These are phyloP conservation scores for Fusarium sp. DNA, from an alignment of 2,329 filamentous ascomycete species.

Conservation along the genomic window DNA sequence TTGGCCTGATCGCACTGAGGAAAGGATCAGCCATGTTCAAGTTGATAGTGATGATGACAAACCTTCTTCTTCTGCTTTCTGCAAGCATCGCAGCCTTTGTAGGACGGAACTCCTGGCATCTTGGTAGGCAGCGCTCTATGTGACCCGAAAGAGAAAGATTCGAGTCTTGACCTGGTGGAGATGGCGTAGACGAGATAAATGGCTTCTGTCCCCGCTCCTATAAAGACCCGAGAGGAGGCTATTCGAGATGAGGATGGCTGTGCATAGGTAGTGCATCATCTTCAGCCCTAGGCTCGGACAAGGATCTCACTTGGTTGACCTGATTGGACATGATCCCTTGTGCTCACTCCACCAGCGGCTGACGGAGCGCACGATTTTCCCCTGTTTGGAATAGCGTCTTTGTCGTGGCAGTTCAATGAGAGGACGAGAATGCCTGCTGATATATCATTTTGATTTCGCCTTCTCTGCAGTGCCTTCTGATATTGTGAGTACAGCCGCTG, in stretches of 20 bases:
- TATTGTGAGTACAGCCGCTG: neutral
- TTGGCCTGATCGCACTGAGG: conserved; percentile 59
- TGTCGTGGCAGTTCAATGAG: neutral
- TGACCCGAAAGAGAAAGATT: conserved; percentile 36
- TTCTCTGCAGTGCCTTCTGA: neutral
- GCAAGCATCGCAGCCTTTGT: conserved; percentile 62
- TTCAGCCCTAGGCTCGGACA: conserved; percentile 14
- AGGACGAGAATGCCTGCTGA: neutral
- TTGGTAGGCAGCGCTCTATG: conserved; percentile 36
- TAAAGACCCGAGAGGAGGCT: conserved; percentile 8
- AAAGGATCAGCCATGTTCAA: neutral
- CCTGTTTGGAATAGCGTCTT: conserved; percentile 23
- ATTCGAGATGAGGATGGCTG: neutral
- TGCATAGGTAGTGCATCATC: conserved; percentile 7
- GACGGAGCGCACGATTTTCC: conserved; percentile 25
- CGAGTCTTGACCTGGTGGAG: neutral
- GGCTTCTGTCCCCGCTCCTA: conserved; percentile 22
- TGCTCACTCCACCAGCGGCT: conserved; percentile 11
- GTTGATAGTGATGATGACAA: conserved; percentile 5
- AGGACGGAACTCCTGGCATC: conserved; percentile 64
- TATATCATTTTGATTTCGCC: conserved; percentile 5
- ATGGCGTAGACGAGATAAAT: conserved; percentile 8
- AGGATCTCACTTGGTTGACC: neutral
- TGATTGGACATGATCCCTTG: conserved; percentile 10
- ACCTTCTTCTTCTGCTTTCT: conserved; percentile 66